phyloP scores from a whole-genome alignment of 306 rosid species.

The Datisca glomerata region DNA sequence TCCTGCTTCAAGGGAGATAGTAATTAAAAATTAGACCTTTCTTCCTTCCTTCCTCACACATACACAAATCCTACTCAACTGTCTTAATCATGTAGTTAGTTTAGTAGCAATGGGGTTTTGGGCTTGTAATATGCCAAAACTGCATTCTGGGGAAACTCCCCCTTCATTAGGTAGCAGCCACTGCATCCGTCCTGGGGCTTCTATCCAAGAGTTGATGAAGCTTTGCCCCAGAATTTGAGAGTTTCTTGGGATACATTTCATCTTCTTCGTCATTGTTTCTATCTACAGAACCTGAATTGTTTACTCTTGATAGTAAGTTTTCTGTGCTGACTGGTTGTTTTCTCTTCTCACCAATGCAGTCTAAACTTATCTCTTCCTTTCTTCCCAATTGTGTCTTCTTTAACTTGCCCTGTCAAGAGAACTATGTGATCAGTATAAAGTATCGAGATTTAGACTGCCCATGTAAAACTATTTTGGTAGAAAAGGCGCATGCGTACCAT shows the following conservation, averaged over 20 bases:
- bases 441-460: not conserved
- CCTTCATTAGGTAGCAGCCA: conserved; percentile 67
- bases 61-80: too few species aligned
- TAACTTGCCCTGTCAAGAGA: conserved; percentile 54
- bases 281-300: conserved; percentile 29
- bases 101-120: too few species aligned
- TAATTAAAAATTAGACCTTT: too few species aligned
- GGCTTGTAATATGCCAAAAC: conserved; percentile 95
- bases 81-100: too few species aligned
- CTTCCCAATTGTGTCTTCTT: conserved; percentile 38
- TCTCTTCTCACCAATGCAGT: conserved; percentile 41
- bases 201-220: conserved; percentile 79
- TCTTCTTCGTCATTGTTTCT: conserved; percentile 40
- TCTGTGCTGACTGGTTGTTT: conserved; percentile 54
- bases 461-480: not conserved
- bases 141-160: conserved; percentile 24
- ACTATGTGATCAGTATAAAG: conserved; percentile 11
- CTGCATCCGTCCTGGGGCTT: conserved; percentile 72
- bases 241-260: conserved; percentile 42
- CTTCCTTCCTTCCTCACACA: too few species aligned
- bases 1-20: too few species aligned
- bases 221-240: conserved; percentile 54
- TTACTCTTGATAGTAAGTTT: conserved; percentile 22
- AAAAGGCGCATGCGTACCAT: conserved; percentile 28
- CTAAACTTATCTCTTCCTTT: conserved; percentile 40